Base-by-base conservation (phyloP, 2,329 filamentous ascomycete species). In the Chrysoporthe deuterocubensis region DNA sequence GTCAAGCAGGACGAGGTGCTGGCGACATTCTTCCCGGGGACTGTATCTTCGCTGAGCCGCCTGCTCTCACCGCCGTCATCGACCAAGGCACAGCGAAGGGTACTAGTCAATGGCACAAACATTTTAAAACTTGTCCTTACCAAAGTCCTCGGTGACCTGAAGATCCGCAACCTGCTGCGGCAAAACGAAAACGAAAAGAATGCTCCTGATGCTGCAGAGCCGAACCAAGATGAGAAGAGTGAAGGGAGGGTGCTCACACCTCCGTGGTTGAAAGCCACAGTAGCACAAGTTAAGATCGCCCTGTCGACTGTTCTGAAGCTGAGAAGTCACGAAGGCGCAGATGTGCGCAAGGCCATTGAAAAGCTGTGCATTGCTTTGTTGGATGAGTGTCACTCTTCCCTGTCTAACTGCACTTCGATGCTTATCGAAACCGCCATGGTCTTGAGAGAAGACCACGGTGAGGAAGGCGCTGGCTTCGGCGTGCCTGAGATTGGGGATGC, bases 21-120 rank as follows among this genome's bases (percentile, higher is more conserved):
- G 66, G 92, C 93, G 11, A 94, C 88, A 70, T 96, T 99, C 74
- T 83, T 98, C 54, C 96, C 96, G 0, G 93, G 94, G 11, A 93
- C 93, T 0, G 87, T 97, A 0, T 98, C 96, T 3, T 88, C 89
- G 1, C 81, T 99, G 34, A 90, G 91, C 2, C 94, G 91, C 74
- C 81, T 93, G 0, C 80, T 97, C 62, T 90, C 91, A 4, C 88
- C 89, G 0, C 91, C 90, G 0, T 87, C 86, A 52, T 84, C 85
- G 13, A 80, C 83, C 57, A 88, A 85, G 72, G 78, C 77, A 0
- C 77, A 79, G 57, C 89, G 85, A 71, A 87, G 84, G 52, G 85
- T 96, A 0, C 81, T 98, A 7, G 80, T 89, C 34, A 81, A 81
- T 66, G 87, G 87, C 21, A 76, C 96, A 8, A 80, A 86, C 8